These are phyloP conservation scores for Piloderma croceum DNA, from an alignment of 768 basidiomycete species.

Conservation along the genomic window DNA sequence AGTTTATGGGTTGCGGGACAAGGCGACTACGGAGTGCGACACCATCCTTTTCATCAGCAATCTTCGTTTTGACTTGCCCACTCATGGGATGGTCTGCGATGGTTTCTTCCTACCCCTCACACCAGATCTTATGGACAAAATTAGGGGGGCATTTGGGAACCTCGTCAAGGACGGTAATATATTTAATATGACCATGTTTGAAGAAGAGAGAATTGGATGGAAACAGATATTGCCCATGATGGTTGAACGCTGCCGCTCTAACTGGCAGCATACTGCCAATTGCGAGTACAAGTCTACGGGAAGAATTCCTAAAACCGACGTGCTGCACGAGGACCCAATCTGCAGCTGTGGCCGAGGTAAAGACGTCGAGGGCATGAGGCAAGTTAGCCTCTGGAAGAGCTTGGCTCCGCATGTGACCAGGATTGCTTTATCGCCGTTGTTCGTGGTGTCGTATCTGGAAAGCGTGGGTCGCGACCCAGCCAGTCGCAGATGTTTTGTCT, in stretches of 20 bases:
- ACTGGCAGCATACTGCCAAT: constrained; percentile 20
- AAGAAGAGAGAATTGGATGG: constrained; percentile 21
- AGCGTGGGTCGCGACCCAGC: too few species aligned
- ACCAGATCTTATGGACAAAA: constrained; percentile 11
- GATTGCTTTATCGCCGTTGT: constrained; percentile 26
- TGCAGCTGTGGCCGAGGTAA: constrained; percentile 28
- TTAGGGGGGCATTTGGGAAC: too few species aligned
- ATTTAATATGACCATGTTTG: too few species aligned
- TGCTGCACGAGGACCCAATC: constrained; percentile 18
- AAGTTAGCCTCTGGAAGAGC: constrained; percentile 15
- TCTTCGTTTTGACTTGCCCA: constrained; percentile 18
- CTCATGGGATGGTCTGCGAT: constrained; percentile 22
- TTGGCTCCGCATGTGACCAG: constrained; percentile 24
- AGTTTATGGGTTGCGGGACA: constrained; percentile 7
- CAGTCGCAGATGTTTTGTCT: too few species aligned
- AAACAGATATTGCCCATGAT: constrained; percentile 27
- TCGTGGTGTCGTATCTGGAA: constrained; percentile 28
- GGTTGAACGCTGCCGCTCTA: constrained; percentile 24
- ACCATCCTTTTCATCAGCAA: constrained; percentile 22
- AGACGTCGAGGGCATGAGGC: constrained; percentile 16
- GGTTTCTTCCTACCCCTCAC: constrained; percentile 19
- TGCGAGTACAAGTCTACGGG: constrained; percentile 22
- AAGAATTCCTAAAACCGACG: constrained; percentile 18
- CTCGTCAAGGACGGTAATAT: too few species aligned
- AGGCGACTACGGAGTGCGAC: constrained; percentile 15